These are phyloP conservation scores for Dimargaris cristalligena DNA, from an alignment of 192 early-diverging fungal species.

Conservation along the genomic window DNA sequence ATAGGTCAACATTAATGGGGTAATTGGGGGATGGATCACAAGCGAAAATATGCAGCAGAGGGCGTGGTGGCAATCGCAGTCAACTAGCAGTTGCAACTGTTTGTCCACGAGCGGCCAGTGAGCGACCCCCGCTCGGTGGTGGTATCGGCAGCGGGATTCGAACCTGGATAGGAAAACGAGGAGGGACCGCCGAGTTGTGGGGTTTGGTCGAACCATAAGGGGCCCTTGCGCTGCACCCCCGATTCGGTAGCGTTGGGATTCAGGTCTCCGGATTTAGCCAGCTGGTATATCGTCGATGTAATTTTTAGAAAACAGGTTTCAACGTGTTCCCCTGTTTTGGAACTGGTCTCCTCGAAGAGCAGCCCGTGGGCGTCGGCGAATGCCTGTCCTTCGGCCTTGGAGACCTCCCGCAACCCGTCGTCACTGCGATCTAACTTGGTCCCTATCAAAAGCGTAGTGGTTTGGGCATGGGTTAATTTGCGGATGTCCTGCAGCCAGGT, in stretches of 20 bases:
- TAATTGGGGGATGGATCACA: no score
- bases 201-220: no score
- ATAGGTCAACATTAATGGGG: no score
- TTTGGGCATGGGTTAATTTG: constrained; percentile 42
- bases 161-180: no score
- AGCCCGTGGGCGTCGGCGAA: constrained; percentile 37
- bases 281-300: constrained; percentile 14
- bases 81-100: no score
- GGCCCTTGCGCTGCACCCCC: constrained; percentile 30
- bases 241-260: constrained; percentile 19
- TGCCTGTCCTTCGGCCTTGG: constrained; percentile 28
- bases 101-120: no score
- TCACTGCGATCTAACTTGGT: constrained; percentile 37
- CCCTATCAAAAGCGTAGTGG: constrained; percentile 52
- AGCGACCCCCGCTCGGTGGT: no score
- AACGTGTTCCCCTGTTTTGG: constrained; percentile 43
- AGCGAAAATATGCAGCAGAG: no score
- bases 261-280: constrained; percentile 19
- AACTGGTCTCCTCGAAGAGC: constrained; percentile 42
- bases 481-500: constrained; percentile 51
- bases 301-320: constrained; percentile 24
- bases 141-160: no score
- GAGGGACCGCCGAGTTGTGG: no score
- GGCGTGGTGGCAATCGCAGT: no score
- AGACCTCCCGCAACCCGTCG: constrained; percentile 21